Base-by-base conservation (phyloP, 257 asterid genomes). In the Nicotiana benthamiana region DNA sequence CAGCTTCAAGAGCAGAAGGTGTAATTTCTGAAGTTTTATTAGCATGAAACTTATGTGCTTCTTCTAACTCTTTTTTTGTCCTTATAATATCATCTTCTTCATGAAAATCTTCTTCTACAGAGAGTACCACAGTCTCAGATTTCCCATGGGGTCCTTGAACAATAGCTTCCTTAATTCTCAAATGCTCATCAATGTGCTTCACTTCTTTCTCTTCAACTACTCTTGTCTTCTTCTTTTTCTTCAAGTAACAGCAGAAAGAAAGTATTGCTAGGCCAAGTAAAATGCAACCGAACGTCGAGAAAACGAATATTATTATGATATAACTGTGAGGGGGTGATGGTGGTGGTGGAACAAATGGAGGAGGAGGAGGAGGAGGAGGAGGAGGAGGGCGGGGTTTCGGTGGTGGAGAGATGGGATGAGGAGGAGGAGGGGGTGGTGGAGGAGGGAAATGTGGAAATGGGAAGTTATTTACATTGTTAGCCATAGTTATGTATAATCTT, bases 101-200 rank as follows among this genome's bases (percentile, higher is more conserved):
- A 43, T 74, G 87, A 5, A 87, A 83, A 81, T 84, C 90, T 63
- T 87, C 88, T 54, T 85, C 85, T 4, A 87, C 26, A 0, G 90
- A 83, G 6, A 84, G 82, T 57, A 78, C 36, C 10, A 85, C 79
- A 4, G 57, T 79, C 59, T 84, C 53, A n/a, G 75, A 48, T 48
- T 83, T 48, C 30, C 88, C 88, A 83, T 87, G 87, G 60, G 88
- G 85, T 12, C 85, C 88, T 56, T 75, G 46, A 18, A 68, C 84
- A 20, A 84, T 81, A 24, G 83, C 85, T 77, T 87, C 85, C 77
- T 84, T 61, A 7, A 87, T 32, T 82, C 64, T 87, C 79, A 83
- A 61, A 68, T 84, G 90, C 20, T 87, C 86, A 28, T 84, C 87
- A 40, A 87, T 57, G 68, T 83, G 70, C 9, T 82, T 51, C 64